Evolutionary conservation across 306 rosid species (phyloP).

Genomic region (Vicia villosa): DNA sequence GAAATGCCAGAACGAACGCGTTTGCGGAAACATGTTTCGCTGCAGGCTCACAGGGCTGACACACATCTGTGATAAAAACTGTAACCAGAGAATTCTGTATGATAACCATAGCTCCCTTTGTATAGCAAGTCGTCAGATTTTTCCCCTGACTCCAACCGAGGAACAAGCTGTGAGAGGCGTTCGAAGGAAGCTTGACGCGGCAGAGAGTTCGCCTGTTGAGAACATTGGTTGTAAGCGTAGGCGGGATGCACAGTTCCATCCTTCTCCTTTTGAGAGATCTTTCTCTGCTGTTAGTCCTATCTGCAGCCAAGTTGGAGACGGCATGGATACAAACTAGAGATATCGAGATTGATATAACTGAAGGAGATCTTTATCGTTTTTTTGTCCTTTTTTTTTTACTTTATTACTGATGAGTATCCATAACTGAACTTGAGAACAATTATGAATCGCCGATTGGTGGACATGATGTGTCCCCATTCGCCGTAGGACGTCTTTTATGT

Average conservation of each 20-base stretch:
- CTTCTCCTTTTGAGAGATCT: constrained; percentile 92
- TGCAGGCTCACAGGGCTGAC: constrained; percentile 94
- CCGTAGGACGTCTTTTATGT: constrained; percentile 67
- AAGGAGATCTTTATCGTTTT: constrained; percentile 46
- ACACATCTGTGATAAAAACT: constrained; percentile 99
- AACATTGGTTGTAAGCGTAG: constrained; percentile 76
- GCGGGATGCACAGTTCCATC: constrained; percentile 82
- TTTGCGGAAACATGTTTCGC: constrained; percentile 92
- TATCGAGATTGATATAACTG: constrained; percentile 40
- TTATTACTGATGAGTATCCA: constrained; percentile 44
- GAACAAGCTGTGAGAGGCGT: constrained; percentile 93
- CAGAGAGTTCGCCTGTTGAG: constrained; percentile 57
- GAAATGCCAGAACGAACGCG: constrained; percentile 91
- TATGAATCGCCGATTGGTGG: constrained; percentile 67
- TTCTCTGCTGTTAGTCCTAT: constrained; percentile 82
- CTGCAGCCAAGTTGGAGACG: constrained; percentile 94
- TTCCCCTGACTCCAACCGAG: constrained; percentile 71
- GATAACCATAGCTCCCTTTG: constrained; percentile 97
- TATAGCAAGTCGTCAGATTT: constrained; percentile 75
- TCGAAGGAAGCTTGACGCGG: constrained; percentile 76
- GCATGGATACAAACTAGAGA: constrained; percentile 90
- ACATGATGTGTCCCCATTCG: constrained; percentile 57
- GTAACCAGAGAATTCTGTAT: constrained; percentile 94
- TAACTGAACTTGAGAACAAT: constrained; percentile 54
- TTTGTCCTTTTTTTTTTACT: constrained; percentile 1